Evolutionary conservation across 2,329 filamentous ascomycete species (phyloP).

Genomic region (Microdochium nivale): DNA sequence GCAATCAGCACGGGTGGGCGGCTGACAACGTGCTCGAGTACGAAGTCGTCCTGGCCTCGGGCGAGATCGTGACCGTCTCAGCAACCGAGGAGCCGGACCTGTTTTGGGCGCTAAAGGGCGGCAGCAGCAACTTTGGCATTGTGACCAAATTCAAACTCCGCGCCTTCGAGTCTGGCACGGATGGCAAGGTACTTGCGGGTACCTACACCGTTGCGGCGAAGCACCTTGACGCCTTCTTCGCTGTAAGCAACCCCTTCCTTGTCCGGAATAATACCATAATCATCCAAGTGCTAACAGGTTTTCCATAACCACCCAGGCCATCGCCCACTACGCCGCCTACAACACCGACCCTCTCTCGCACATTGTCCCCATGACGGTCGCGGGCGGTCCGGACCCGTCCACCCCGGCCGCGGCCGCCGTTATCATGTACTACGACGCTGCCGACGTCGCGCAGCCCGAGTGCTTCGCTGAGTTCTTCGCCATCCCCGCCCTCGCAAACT

Average conservation of each 20-base stretch:
- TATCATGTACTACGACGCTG: conserved; percentile 27
- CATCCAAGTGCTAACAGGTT: background rate
- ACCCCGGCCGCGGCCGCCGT: conserved; percentile 18
- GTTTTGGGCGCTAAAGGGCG: conserved; percentile 40
- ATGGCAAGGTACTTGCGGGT: conserved; percentile 8
- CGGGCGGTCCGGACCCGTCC: conserved; percentile 9
- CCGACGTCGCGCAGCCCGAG: conserved; percentile 17
- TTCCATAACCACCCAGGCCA: conserved; percentile 4
- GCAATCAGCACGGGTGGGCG: conserved; percentile 33
- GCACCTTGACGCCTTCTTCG: conserved; percentile 10
- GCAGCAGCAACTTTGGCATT: conserved; percentile 41
- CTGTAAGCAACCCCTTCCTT: conserved; percentile 1
- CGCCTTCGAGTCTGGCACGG: conserved; percentile 2
- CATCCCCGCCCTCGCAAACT: conserved; percentile 22
- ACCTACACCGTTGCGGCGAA: conserved; percentile 11
- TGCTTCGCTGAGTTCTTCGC: conserved; percentile 25
- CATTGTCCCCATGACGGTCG: conserved; percentile 12
- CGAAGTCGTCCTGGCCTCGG: conserved; percentile 38
- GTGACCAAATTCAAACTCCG: conserved; percentile 24
- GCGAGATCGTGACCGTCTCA: conserved; percentile 32
- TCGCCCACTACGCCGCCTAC: conserved; percentile 12
- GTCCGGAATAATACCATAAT: background rate
- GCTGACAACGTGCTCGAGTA: conserved; percentile 33
- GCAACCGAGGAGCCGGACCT: conserved; percentile 29
- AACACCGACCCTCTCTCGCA: conserved; percentile 13